Evolutionary conservation across 192 early-diverging fungal genomes (phyloP), one percentile per base, ranked within the genome.

Genomic region (Entomortierella lignicola): DNA sequence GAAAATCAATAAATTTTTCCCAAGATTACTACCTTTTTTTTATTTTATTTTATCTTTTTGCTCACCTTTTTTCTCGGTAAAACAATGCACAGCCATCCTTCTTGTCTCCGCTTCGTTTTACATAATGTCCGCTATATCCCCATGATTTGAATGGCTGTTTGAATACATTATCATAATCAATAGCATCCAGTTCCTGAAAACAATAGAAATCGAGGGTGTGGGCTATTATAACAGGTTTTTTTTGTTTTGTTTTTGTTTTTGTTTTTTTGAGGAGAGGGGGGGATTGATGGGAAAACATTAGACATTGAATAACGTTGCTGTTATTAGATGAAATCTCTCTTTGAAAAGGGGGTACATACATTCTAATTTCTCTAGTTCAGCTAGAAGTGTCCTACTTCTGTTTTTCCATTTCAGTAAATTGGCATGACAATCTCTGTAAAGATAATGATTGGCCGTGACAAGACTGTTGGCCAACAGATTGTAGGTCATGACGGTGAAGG

Each of bases 61-160:
- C 17, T 27, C 60, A 77, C 74, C 34, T 79, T 13, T 44, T 23
- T 8, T 58, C 50, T 4, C 62, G 60, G 42, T 55, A 79, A 41
- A 79, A 79, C 7, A 79, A n/a, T 11, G 75, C 75, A 25, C 75
- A 79, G 26, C 75, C 75, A 42, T 79, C 75, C 20, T 34, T 18
- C 32, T 70, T 79, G 7, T 51, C 11, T 0, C 75, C 75, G 18
- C 50, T 70, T 29, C 75, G 47, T 26, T 60, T 59, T 42, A 69
- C 57, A 57, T 30, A 79, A 23, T 55, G 12, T 8, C 62, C 60
- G 4, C 17, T 39, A 30, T 70, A 79, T 2, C 75, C 75, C 55
- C 67, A 55, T 21, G 25, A 47, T 0, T 15, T 20, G 17, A 79
- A 61, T 0, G 8, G 21, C 8, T 61, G 42, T 0, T 53, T 23